Evolutionary conservation across 805 yeast species (phyloP).

Genomic region (Saccharomycopsis schoenii): DNA sequence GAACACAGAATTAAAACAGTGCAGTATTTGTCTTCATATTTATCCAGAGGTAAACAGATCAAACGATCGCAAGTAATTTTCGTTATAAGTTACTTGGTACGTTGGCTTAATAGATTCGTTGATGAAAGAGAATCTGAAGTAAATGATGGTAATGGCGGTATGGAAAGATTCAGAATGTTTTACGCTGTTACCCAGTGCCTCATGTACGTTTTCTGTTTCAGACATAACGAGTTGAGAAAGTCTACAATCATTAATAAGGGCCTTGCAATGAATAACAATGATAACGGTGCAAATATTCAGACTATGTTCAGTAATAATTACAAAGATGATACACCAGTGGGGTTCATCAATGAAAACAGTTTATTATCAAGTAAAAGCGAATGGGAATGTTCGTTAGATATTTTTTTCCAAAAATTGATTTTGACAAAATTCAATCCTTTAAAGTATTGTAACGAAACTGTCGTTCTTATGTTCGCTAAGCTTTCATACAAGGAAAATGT

Average conservation of each 20-base stretch:
- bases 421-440: conserved; percentile 88
- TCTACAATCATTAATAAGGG: conserved; percentile 17
- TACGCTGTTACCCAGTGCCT: conserved; percentile 88
- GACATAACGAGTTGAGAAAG: conserved; percentile 47
- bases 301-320: conserved; percentile 24
- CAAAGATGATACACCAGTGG: not conserved
- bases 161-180: conserved; percentile 84
- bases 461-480: conserved; percentile 86
- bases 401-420: conserved; percentile 76
- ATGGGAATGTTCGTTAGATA: conserved; percentile 80
- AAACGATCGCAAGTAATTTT: conserved; percentile 65
- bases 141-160: conserved; percentile 46
- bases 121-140: conserved; percentile 81
- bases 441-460: conserved; percentile 88
- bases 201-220: conserved; percentile 84
- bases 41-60: conserved; percentile 75
- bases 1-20: conserved; percentile 79
- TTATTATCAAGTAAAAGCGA: conserved; percentile 23
- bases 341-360: not conserved
- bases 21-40: conserved; percentile 84
- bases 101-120: conserved; percentile 77
- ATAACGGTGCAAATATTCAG: conserved; percentile 20
- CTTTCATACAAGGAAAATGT: conserved; percentile 83
- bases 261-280: conserved; percentile 22
- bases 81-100: conserved; percentile 71